phyloP scores from a whole-genome alignment of 2,329 filamentous ascomycete genomes.

The Aaosphaeria pasadenensis region DNA sequence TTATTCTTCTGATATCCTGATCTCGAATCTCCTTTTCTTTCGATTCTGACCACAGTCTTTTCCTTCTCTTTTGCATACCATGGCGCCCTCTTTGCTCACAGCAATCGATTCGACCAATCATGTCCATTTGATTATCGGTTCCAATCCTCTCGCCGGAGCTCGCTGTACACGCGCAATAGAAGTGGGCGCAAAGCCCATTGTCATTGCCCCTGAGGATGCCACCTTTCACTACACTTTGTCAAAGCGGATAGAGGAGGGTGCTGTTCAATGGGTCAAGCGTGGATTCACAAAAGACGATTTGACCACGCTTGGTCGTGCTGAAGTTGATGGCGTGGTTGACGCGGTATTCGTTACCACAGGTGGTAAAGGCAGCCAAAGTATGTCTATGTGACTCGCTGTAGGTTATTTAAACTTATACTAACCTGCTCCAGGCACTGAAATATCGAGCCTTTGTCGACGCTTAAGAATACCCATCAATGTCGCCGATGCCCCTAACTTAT shows the following conservation, averaged over 20 bases:
- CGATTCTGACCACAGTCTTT: neutral
- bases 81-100: conserved; percentile 63
- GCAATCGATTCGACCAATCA: conserved; percentile 68
- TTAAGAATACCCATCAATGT: conserved; percentile 92
- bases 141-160: conserved; percentile 81
- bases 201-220: conserved; percentile 68
- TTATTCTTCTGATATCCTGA: neutral
- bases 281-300: conserved; percentile 70
- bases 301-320: conserved; percentile 71
- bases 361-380: conserved; percentile 49
- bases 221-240: conserved; percentile 60
- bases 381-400: conserved; percentile 3
- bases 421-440: conserved; percentile 53
- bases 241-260: conserved; percentile 63
- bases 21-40: neutral
- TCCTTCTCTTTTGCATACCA: conserved; percentile 10
- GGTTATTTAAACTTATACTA: conserved; percentile 1
- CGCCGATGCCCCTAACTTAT: conserved; percentile 79
- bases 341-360: conserved; percentile 81
- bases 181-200: conserved; percentile 75
- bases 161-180: conserved; percentile 77
- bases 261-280: conserved; percentile 64
- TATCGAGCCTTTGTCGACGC: conserved; percentile 72
- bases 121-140: conserved; percentile 81
- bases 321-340: conserved; percentile 77